Evolutionary conservation across 495 filamentous ascomycete species (phyloP).

Genomic region (Aspergillus olivimuriae): DNA sequence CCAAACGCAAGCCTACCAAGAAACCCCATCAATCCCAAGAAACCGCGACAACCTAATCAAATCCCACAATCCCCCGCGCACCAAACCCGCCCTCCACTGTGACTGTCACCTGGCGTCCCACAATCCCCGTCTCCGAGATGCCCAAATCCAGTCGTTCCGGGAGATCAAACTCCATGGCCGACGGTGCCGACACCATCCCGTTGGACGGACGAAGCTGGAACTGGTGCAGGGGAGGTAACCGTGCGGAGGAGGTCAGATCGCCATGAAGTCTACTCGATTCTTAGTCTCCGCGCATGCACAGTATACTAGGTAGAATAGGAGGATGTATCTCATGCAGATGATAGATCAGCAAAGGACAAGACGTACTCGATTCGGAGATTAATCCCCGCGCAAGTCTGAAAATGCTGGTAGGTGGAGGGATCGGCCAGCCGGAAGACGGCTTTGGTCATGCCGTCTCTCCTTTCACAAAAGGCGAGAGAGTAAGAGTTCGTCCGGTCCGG

Average conservation of each 20-base stretch:
- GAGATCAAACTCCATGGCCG: conserved; percentile 43
- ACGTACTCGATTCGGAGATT: conserved; percentile 35
- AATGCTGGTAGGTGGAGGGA: conserved; percentile 3
- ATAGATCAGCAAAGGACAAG: background rate
- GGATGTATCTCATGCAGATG: background rate
- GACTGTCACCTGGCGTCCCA: conserved; percentile 34
- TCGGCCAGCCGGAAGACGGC: conserved; percentile 28
- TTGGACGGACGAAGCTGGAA: conserved; percentile 16
- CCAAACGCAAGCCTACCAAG: conserved; percentile 1
- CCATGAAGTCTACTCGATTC: conserved; percentile 24
- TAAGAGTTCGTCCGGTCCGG: conserved; percentile 29
- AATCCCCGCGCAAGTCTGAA: conserved; percentile 9
- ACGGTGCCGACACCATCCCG: background rate
- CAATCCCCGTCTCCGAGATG: conserved; percentile 35
- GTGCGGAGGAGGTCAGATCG: conserved; percentile 20
- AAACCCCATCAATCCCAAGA: conserved; percentile 4
- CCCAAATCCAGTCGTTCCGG: conserved; percentile 54
- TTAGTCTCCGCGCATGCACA: conserved; percentile 5
- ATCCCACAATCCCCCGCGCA: conserved; percentile 35
- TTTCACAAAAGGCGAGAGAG: conserved; percentile 30
- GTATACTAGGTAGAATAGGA: background rate
- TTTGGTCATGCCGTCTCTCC: conserved; percentile 15
- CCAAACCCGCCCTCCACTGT: conserved; percentile 15
- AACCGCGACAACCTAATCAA: conserved; percentile 20
- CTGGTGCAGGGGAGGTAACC: conserved; percentile 14